Evolutionary conservation across 139 green algal species (phyloP), one percentile per base, ranked within the genome.

Genomic region (Volvox reticuliferus): DNA sequence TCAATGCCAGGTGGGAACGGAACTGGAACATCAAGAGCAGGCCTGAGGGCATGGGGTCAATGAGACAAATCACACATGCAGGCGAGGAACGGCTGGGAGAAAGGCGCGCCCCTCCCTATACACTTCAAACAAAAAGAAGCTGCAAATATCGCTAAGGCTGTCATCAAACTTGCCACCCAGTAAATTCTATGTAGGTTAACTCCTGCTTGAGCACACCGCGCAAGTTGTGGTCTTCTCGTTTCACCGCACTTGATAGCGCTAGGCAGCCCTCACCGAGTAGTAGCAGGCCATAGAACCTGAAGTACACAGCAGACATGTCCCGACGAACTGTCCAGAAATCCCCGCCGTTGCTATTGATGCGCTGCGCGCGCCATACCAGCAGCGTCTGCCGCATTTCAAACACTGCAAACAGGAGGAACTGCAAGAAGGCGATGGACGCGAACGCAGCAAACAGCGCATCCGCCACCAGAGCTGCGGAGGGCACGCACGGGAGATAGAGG

Each of bases 351-450:
- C 68, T 67, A 68, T 32, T 77, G 86, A 32, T 35, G 20, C 86
- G 73, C 86, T 90, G 86, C 12, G 97, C 96, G 22, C 95, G 94
- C 97, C 97, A 99, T n/a, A 97, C 94, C 28, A 93, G 68, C 73
- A 99, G 92, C 87, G 99, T 94, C 86, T 95, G 96, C 16, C 95
- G 95, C 95, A 99, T 98, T 89, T 99, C 97, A 79, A 99, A 98
- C 24, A 99, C 95, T 22, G 95, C 96, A 92, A 99, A 99, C 18
- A 98, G 94, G 55, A 98, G 90, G 81, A 99, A 98, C 88, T 98
- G 91, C 78, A 98, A 96, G 89, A 97, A 97, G 3, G 97, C 94
- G 0, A 95, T 91, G 26, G 95, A 96, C 12, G 94, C 95, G 91
- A 99, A 97, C 5, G 96, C 91, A 73, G 95, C 97, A 92, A 99